Conservation (phyloP, 2,329 filamentous ascomycete species). For the Zasmidium angulare region DNA sequence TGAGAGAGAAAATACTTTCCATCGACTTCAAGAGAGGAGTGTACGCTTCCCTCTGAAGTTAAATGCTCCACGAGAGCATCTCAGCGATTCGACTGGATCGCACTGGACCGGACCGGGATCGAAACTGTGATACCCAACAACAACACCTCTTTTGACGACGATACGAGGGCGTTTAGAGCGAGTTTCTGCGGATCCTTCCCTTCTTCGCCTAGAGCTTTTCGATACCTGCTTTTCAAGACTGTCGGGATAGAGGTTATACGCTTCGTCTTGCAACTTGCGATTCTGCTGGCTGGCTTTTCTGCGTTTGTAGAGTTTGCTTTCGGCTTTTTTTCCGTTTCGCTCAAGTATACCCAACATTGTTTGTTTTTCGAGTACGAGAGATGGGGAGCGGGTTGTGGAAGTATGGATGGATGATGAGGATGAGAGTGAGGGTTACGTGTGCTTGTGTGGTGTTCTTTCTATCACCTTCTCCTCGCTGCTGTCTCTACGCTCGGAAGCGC, state of each 20-base stretch:
- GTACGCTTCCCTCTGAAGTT: no score
- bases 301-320: neutral
- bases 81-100: no score
- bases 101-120: neutral
- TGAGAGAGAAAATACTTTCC: neutral
- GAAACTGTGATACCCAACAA: conserved; percentile 1
- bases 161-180: conserved; percentile 15
- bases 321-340: neutral
- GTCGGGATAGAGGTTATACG: conserved; percentile 4
- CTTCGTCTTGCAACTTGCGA: neutral
- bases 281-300: neutral
- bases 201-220: neutral
- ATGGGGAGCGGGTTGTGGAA: no score
- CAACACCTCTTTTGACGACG: conserved; percentile 8
- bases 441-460: neutral
- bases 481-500: no score
- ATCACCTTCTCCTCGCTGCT: neutral
- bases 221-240: neutral
- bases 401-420: neutral
- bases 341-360: neutral
- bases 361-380: neutral
- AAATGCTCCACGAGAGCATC: neutral
- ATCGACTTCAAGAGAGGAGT: neutral
- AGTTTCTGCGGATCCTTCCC: neutral
- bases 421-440: neutral